Percentiles rank a stretch among this genome's conserved stretches.
Evolutionary conservation across 2,329 filamentous ascomycete genomes (phyloP).

Genomic region (Decorospora gaudefroyi): DNA sequence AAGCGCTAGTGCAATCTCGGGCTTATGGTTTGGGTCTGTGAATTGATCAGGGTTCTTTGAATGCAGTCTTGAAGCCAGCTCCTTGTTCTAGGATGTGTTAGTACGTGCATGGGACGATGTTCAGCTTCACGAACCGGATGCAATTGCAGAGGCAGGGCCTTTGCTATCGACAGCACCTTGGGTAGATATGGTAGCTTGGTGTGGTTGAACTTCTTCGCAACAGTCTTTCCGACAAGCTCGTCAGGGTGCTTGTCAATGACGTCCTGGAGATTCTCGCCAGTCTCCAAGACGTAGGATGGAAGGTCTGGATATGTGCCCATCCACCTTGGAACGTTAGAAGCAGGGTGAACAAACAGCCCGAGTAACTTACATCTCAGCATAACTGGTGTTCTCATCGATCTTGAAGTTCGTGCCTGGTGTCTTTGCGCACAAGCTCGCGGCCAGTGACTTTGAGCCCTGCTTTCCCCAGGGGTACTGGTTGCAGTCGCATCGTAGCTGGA

Average conservation of each 20-base stretch:
- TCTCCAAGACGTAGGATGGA: conserved; percentile 66
- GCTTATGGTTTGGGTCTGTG: conserved; percentile 76
- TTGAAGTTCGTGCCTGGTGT: conserved; percentile 66
- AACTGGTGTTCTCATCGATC: conserved; percentile 66
- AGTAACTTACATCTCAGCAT: conserved; percentile 60
- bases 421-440: conserved; percentile 66
- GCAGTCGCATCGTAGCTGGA: conserved; percentile 60
- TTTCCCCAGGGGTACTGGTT: conserved; percentile 74
- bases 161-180: conserved; percentile 76
- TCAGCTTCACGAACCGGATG: conserved; percentile 57
- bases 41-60: conserved; percentile 66
- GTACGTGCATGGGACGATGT: neutral
- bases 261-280: conserved; percentile 66
- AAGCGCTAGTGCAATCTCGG: conserved; percentile 75
- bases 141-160: conserved; percentile 74
- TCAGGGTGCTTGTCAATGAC: conserved; percentile 66
- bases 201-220: conserved; percentile 64
- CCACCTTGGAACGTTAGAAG: conserved; percentile 54
- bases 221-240: conserved; percentile 65
- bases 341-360: neutral
- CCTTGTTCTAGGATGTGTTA: conserved; percentile 57
- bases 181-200: conserved; percentile 71
- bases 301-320: conserved; percentile 76
- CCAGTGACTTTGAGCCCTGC: conserved; percentile 66
- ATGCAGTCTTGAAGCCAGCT: conserved; percentile 67